Percentiles rank a stretch among this genome's conserved stretches.
phyloP scores from a whole-genome alignment of 495 filamentous ascomycete genomes.

The Amphirosellinia nigrospora region DNA sequence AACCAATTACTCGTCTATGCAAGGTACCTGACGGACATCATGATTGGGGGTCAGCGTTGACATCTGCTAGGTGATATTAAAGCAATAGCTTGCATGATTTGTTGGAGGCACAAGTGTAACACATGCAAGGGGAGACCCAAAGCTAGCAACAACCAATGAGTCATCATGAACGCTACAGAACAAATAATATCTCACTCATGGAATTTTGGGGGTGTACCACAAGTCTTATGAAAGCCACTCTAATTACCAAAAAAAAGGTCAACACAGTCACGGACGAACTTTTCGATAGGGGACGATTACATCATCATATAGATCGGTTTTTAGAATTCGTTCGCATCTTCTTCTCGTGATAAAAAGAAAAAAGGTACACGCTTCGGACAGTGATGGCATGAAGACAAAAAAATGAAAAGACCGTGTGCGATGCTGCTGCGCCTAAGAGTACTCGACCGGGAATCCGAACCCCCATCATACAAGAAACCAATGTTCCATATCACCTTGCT shows the following conservation, averaged over 20 bases:
- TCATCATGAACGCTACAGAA: no score
- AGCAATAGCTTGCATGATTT: no score
- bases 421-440: conserved; percentile 21
- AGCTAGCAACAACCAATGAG: no score
- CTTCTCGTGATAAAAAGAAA: conserved; percentile 9
- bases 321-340: conserved; percentile 8
- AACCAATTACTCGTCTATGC: no score
- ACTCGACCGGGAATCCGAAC: conserved; percentile 8
- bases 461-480: conserved; percentile 17
- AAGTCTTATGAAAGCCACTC: no score
- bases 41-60: no score
- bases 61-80: no score
- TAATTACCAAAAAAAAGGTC: no score
- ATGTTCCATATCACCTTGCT: neutral
- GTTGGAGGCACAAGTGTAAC: no score
- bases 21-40: no score
- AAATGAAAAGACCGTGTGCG: conserved; percentile 17
- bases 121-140: no score
- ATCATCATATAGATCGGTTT: neutral
- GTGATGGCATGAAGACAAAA: neutral
- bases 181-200: neutral
- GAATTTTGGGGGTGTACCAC: neutral
- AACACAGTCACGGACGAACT: neutral
- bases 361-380: conserved; percentile 5
- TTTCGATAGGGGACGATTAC: neutral